These are phyloP conservation scores for Chrysoporthe puriensis DNA, from an alignment of 2,329 filamentous ascomycete species.

Conservation along the genomic window DNA sequence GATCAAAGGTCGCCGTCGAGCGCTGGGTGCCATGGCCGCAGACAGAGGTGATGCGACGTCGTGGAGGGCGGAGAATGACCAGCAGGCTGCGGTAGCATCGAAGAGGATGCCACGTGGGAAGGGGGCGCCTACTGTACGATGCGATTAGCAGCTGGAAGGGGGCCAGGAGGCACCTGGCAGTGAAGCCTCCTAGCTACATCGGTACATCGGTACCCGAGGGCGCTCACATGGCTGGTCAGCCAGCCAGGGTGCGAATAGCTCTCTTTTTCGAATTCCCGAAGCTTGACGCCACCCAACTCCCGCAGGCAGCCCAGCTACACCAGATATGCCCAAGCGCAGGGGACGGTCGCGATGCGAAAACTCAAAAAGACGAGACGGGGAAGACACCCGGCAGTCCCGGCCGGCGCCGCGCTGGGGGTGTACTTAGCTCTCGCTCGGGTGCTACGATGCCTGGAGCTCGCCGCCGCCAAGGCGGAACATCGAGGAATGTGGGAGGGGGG, in stretches of 20 bases:
- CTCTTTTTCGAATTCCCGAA: not conserved
- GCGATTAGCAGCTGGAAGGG: conserved; percentile 3
- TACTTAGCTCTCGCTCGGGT: no score
- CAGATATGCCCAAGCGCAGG: not conserved
- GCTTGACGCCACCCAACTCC: not conserved
- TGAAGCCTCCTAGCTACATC: not conserved
- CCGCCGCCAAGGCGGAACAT: not conserved
- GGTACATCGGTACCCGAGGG: conserved; percentile 1
- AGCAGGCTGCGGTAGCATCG: not conserved
- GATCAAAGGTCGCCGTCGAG: not conserved
- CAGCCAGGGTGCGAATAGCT: not conserved
- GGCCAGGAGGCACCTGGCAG: not conserved
- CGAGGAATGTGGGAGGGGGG: not conserved
- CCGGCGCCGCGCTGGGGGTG: no score
- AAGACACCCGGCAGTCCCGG: not conserved
- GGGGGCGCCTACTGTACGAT: not conserved
- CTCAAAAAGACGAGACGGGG: not conserved
- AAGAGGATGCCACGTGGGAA: not conserved
- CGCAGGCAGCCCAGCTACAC: not conserved
- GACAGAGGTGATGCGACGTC: not conserved
- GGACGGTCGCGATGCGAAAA: not conserved
- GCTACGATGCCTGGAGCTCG: not conserved
- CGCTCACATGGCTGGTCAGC: not conserved
- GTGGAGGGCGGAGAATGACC: not conserved
- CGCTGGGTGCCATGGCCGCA: not conserved